Percentiles rank a stretch among this genome's conserved stretches.
Conservation (phyloP, 1,284 basidiomycete species). For the Cryptococcus sp. region DNA sequence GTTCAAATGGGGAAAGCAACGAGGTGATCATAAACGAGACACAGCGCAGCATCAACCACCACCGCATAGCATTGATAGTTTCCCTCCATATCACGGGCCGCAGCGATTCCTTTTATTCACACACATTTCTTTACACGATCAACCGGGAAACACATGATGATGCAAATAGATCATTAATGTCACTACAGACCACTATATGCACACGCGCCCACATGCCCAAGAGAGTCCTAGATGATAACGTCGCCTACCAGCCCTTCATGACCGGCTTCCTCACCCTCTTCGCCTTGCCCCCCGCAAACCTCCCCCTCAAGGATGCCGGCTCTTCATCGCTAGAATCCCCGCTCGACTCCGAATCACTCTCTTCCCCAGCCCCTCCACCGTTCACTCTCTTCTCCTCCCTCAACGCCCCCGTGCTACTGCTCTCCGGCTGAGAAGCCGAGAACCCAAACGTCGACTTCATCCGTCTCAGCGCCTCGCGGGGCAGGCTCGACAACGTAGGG, state of each 20-base stretch:
- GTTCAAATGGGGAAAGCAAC: too few species aligned
- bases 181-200: background rate
- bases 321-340: slow-evolving; percentile 20
- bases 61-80: too few species aligned
- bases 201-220: background rate
- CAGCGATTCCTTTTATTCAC: too few species aligned
- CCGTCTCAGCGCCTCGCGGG: slow-evolving; percentile 10
- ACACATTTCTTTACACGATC: too few species aligned
- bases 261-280: slow-evolving; percentile 1
- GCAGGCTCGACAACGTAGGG: slow-evolving; percentile 14
- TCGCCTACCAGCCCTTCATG: background rate
- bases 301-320: slow-evolving; percentile 8
- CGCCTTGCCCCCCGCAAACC: slow-evolving; percentile 14
- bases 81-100: too few species aligned
- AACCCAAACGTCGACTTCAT: slow-evolving; percentile 7
- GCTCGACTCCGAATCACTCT: slow-evolving; percentile 3
- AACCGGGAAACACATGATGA: too few species aligned
- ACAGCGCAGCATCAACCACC: too few species aligned
- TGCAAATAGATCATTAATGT: too few species aligned
- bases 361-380: slow-evolving; percentile 3
- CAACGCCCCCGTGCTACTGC: background rate
- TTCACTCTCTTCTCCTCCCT: background rate
- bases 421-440: slow-evolving; percentile 6
- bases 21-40: too few species aligned
- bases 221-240: background rate